Evolutionary conservation across 163 green algal species (phyloP).

Genomic region (Scenedesmus sp.): DNA sequence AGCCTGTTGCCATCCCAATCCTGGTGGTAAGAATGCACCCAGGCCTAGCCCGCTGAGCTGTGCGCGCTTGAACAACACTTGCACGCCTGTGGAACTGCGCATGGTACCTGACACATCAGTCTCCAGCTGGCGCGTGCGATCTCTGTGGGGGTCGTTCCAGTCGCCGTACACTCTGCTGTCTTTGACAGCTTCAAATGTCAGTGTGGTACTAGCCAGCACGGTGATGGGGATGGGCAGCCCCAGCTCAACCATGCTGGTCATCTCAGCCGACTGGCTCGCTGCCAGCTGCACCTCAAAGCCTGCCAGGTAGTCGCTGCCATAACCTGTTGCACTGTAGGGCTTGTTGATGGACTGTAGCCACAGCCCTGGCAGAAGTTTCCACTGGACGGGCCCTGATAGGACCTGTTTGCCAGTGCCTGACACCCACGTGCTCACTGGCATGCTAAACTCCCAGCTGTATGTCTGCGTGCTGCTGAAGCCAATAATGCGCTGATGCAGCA

Average conservation of each 20-base stretch:
- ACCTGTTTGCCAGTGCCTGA: not conserved
- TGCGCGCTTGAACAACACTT: no score
- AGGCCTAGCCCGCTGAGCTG: no score
- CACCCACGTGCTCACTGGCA: not conserved
- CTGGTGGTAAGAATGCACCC: no score
- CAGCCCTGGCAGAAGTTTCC: not conserved
- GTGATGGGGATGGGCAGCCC: not conserved
- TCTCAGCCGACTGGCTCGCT: not conserved
- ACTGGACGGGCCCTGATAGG: not conserved
- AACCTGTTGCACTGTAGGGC: not conserved
- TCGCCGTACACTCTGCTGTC: no score
- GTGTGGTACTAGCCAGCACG: not conserved
- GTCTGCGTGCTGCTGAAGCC: not conserved
- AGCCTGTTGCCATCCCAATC: no score
- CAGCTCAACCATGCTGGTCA: not conserved
- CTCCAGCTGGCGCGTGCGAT: no score
- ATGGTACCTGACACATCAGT: no score
- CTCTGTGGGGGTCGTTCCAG: not conserved
- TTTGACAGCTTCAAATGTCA: not conserved
- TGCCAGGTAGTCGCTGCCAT: not conserved
- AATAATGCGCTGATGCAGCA: not conserved
- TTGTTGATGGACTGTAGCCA: not conserved
- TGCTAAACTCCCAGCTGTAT: not conserved
- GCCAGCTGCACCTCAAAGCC: not conserved
- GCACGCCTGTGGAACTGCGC: no score